Percentiles rank a stretch among this genome's conserved stretches.
Conservation (phyloP, 345 rosid genomes). For the Fremontodendron californicum region DNA sequence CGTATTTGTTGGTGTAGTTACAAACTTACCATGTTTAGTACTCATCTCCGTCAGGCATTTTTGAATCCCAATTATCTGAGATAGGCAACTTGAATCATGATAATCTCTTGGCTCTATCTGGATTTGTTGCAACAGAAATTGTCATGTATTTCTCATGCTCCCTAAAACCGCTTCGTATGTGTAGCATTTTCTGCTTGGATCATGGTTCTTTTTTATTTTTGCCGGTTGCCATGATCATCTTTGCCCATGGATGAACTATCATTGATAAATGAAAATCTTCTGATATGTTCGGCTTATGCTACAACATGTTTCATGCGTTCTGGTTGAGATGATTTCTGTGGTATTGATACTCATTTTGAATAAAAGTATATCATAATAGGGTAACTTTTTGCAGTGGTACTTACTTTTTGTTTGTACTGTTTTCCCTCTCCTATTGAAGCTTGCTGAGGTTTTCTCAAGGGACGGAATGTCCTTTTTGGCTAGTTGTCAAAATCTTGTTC, state of each 20-base stretch:
- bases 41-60: constrained; percentile 5
- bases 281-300: not conserved
- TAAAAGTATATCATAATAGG: not conserved
- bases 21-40: not conserved
- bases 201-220: not conserved
- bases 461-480: constrained; percentile 98
- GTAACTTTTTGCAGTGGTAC: not conserved
- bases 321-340: not conserved
- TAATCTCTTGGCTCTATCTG: not conserved
- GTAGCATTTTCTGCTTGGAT: not conserved
- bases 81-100: constrained; percentile 7
- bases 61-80: not conserved
- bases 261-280: constrained; percentile 4
- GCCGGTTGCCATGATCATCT: not conserved
- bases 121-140: not conserved
- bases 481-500: constrained; percentile 84
- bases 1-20: not conserved
- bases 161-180: too few relatives aligned
- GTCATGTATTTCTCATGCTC: not conserved
- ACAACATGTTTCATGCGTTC: not conserved
- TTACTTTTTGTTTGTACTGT: constrained; percentile 2
- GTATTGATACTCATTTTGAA: not conserved
- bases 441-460: constrained; percentile 94
- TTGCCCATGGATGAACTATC: constrained; percentile 1
- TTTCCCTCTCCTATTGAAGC: constrained; percentile 48